Evolutionary conservation across 2,329 filamentous ascomycete genomes (phyloP), one percentile per base, ranked within the genome.

Genomic region (Coniosporium tulheliwenetii): DNA sequence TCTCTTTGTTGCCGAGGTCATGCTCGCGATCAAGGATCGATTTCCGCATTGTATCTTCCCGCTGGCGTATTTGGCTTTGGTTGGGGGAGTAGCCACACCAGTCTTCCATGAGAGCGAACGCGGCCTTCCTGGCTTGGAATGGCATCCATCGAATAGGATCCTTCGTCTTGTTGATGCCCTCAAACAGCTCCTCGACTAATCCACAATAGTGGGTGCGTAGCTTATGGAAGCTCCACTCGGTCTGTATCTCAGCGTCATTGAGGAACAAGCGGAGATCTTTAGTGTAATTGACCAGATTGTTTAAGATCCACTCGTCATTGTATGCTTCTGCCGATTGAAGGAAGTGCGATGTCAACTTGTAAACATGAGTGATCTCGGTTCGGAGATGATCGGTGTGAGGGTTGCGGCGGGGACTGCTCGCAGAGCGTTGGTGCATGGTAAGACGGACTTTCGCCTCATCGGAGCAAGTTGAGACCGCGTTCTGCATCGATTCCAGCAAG

Each of bases 31-130:
- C 78, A 31, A 93, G 78, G 48, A 91, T 71, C 2, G 83, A 85
- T 49, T 87, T 82, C 36, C 85, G 74, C 80, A 95, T 93, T 31
- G 75, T 81, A 45, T 93, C 82, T 59, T 95, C 87, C 45, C 85
- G 73, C 43, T 80, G 78, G 5, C 79, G 75, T 34, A 94, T 83
- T 47, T 93, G 83, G 10, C 66, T 70, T 55, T 93, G 85, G 47
- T 95, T 94, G 0, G 87, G 85, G 7, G 87, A 94, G 57, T 93
- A 95, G 2, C 91, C 91, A 56, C 91, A 98, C 93, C 93, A 98
- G 48, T 96, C 89, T 60, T 98, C 91, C 87, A 98, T 96, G 38
- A 98, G 65, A 0, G 87, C 80, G 55, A 98, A 98, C 0, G 89
- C 83, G 5, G 91, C 95, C 56, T 95, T 94, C 34, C 93, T 73